These are phyloP conservation scores for Apocynum venetum DNA, from an alignment of 257 asterid genomes.

Conservation along the genomic window DNA sequence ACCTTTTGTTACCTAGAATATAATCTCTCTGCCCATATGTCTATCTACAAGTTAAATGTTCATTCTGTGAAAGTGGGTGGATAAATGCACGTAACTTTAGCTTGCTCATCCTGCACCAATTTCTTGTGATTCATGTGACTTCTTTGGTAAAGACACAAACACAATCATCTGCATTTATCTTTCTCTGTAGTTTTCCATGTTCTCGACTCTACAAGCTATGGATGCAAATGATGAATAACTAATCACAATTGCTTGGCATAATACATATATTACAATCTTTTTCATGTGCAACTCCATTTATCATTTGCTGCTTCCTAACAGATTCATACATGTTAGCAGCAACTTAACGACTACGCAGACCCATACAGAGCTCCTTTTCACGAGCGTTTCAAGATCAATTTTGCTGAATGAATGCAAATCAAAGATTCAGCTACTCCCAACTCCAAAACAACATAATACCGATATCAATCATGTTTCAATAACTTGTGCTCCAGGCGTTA, in stretches of 20 bases:
- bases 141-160: neutral
- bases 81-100: too few relatives aligned
- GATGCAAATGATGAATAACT: neutral
- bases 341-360: neutral
- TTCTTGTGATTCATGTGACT: neutral
- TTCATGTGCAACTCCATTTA: neutral
- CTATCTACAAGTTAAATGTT: neutral
- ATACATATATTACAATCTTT: neutral
- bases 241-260: neutral
- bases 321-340: neutral
- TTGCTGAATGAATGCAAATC: neutral
- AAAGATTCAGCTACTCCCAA: neutral
- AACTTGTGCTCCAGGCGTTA: neutral
- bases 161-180: neutral
- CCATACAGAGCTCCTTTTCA: neutral
- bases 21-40: neutral
- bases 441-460: neutral
- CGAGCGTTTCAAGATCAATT: neutral
- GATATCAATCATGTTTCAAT: neutral
- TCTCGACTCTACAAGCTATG: neutral
- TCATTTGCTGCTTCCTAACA: neutral
- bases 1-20: neutral
- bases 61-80: neutral
- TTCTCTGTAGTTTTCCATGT: neutral
- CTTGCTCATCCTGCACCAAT: too few relatives aligned